Conservation (phyloP, 164 flowering plant species). For the Pachysandra terminalis region DNA sequence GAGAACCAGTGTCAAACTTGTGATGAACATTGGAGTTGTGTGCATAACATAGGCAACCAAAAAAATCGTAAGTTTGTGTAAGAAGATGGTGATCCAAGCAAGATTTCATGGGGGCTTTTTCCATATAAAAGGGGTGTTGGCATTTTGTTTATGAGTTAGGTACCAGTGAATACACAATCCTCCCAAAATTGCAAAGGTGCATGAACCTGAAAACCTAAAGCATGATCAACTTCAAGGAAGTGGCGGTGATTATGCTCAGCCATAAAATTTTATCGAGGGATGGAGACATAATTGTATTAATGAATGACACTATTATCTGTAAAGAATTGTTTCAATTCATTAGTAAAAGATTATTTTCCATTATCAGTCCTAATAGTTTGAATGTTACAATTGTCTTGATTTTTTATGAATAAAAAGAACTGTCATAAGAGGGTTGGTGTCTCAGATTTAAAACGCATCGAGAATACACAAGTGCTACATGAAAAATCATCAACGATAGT, state of each 20-base stretch:
- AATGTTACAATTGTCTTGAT: background rate
- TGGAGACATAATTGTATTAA: conserved; percentile 1
- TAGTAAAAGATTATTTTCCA: background rate
- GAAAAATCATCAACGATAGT: conserved; percentile 8
- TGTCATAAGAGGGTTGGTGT: background rate
- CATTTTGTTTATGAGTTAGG: conserved; percentile 9
- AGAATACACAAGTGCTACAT: too few species aligned
- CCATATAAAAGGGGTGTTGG: too few species aligned
- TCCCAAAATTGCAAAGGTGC: conserved; percentile 7
- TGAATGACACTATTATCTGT: background rate
- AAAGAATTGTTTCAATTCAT: background rate
- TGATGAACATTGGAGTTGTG: too few species aligned
- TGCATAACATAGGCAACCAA: conserved; percentile 12
- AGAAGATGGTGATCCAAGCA: background rate
- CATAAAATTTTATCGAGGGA: too few species aligned
- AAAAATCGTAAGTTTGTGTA: background rate
- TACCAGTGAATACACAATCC: conserved; percentile 1
- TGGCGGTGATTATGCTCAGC: conserved; percentile 9
- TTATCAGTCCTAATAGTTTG: conserved; percentile 14
- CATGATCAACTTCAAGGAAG: background rate
- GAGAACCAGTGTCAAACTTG: background rate
- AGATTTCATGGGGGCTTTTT: conserved; percentile 7
- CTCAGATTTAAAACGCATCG: too few species aligned
- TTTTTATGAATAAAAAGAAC: background rate
- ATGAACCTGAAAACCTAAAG: background rate